phyloP scores from a whole-genome alignment of 257 asterid species.

The Plantago major region DNA sequence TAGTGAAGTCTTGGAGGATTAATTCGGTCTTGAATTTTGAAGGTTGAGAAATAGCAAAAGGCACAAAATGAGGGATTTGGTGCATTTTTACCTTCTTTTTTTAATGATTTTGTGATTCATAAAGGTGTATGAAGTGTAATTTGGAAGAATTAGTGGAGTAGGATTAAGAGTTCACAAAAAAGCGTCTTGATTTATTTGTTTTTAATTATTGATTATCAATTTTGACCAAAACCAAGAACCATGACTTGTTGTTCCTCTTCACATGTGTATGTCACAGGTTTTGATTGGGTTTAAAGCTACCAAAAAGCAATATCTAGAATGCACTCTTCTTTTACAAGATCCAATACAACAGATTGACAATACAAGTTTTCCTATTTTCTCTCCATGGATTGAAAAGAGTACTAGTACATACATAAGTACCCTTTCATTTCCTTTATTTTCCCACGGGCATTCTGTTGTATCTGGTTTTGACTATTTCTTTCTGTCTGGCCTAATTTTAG shows the following conservation, averaged over 20 bases:
- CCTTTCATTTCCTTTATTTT: slow-evolving; percentile 3
- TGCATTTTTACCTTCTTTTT: neutral
- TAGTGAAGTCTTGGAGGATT: no score
- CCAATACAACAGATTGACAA: slow-evolving; percentile 22
- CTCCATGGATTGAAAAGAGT: slow-evolving; percentile 26
- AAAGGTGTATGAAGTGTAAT: slow-evolving; percentile 14
- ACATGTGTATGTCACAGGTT: slow-evolving; percentile 47
- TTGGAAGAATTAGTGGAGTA: slow-evolving; percentile 21
- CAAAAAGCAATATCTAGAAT: slow-evolving; percentile 25
- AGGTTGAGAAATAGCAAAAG: no score
- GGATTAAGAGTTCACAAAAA: slow-evolving; percentile 26
- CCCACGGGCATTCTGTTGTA: slow-evolving; percentile 45
- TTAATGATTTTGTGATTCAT: neutral
- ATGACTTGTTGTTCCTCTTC: slow-evolving; percentile 12
- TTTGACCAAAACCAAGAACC: neutral
- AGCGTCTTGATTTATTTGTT: neutral
- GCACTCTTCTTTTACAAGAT: slow-evolving; percentile 20
- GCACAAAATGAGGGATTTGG: neutral
- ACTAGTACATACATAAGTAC: slow-evolving; percentile 1
- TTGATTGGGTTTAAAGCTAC: slow-evolving; percentile 33
- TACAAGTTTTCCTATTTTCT: slow-evolving; percentile 13
- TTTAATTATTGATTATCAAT: neutral
- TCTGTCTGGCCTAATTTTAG: slow-evolving; percentile 18
- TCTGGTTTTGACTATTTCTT: slow-evolving; percentile 34
- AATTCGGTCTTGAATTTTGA: no score